Evolutionary conservation across 2,329 filamentous ascomycete species (phyloP), one percentile per base, ranked within the genome.

Genomic region (Aspergillus unguis): DNA sequence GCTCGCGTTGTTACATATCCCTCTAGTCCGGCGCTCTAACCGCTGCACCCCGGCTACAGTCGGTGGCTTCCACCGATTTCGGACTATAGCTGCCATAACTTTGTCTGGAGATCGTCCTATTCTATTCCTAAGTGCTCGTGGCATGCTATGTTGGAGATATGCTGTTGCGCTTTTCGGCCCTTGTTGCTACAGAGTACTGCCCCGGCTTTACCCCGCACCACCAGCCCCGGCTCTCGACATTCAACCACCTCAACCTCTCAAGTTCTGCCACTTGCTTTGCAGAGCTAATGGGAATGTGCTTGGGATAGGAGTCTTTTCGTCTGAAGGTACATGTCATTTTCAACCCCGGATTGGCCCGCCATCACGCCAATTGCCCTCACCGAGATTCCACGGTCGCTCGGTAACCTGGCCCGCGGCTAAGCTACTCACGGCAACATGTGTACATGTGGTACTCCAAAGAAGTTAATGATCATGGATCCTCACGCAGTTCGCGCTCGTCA

Each of bases 401-500:
- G 50, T 33, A 48, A 38, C 36, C 33, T 52, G 36, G 10, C 35
- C 51, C 46, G 51, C 51, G 51, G 51, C 43, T 50, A 50, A 28
- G 8, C 32, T 6, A 6, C 38, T 25, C 10, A n/a, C 31, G 29
- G 17, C 17, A 17, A 17, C 17, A 17, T 17, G 17, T 17, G 17
- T 17, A 17, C 45, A 49, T 40, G 40, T 53, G 40, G 27, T 36
- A 31, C 23, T 29, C 37, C 36, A 45, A 10, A 10, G 27, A 6
- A 6, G 10, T 3, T 23, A 29, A 29, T 23, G 11, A n/a, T 49
- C 29, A 40, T 28, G 10, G 40, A 23, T 27, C 27, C 3, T 41
- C 47, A 33, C 37, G 25, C 6, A 47, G n/a, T 53, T 68, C 65
- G 7, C 49, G 48, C 44, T 58, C 62, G 52, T 79, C 77, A 0